Evolutionary conservation across 768 basidiomycete species (phyloP).

Genomic region (Podaxis rugospora): DNA sequence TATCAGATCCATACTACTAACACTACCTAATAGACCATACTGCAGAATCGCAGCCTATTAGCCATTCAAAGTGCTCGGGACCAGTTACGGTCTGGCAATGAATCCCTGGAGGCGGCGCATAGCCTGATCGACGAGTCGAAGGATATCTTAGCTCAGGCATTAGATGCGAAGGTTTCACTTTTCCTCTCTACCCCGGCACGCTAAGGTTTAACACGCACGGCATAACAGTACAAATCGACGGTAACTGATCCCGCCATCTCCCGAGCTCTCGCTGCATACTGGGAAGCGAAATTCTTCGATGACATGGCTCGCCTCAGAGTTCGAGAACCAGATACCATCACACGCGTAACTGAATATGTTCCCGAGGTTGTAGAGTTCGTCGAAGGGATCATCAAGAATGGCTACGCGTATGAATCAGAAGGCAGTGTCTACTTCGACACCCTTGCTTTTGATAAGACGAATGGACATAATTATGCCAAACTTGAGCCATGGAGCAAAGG

Average conservation of each 20-base stretch:
- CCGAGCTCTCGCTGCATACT: conserved; percentile 74
- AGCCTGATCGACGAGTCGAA: conserved; percentile 67
- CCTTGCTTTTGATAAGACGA: conserved; percentile 67
- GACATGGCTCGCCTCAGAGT: conserved; percentile 91
- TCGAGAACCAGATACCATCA: conserved; percentile 83
- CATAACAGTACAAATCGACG: conserved; percentile 61
- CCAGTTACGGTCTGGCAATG: conserved; percentile 36
- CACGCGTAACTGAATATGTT: conserved; percentile 95
- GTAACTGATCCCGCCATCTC: conserved; percentile 87
- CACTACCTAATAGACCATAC: conserved; percentile 14
- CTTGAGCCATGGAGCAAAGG: conserved; percentile 95
- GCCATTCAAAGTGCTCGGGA: conserved; percentile 51
- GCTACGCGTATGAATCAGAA: conserved; percentile 63
- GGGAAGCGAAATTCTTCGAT: conserved; percentile 87
- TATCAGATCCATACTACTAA: conserved; percentile 13
- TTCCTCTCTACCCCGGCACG: not conserved
- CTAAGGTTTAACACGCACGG: conserved; percentile 9
- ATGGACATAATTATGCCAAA: conserved; percentile 86
- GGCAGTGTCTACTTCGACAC: conserved; percentile 96
- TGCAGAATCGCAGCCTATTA: conserved; percentile 43
- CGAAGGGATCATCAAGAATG: conserved; percentile 78
- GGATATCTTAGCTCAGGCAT: conserved; percentile 67
- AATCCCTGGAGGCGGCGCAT: conserved; percentile 40
- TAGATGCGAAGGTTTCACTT: conserved; percentile 66
- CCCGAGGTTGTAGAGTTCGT: conserved; percentile 93